These are phyloP conservation scores for Boletus coccyginus DNA, from an alignment of 768 basidiomycete species.

Conservation along the genomic window DNA sequence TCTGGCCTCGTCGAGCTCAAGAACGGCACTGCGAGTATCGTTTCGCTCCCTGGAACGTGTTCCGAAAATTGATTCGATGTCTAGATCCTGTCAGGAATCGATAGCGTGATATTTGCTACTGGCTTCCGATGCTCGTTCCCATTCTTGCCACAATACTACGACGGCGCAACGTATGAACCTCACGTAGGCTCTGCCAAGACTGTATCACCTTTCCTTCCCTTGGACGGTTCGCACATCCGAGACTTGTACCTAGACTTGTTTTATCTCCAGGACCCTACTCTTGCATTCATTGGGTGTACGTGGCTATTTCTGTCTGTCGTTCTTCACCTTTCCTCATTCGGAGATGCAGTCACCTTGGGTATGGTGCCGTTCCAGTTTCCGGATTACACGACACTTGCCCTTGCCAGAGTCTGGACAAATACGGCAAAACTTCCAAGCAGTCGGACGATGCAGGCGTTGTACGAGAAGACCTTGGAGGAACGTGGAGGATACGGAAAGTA, in stretches of 20 bases:
- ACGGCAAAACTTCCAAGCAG: constrained; percentile 8
- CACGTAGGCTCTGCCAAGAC: neutral
- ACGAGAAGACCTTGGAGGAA: constrained; percentile 1
- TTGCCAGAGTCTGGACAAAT: constrained; percentile 17
- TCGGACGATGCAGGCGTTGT: neutral
- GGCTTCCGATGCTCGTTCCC: constrained; percentile 13
- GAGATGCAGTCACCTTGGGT: neutral
- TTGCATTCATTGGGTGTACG: constrained; percentile 7
- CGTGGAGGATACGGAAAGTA: constrained; percentile 15
- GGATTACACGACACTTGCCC: constrained; percentile 5
- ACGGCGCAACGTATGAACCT: neutral
- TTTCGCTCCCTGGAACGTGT: neutral
- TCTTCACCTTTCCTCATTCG: neutral
- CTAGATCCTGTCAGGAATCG: constrained; percentile 12
- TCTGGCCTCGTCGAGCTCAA: constrained; percentile 13
- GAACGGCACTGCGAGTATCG: constrained; percentile 11
- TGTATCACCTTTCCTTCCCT: constrained; percentile 4
- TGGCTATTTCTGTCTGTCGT: neutral
- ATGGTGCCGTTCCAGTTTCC: neutral
- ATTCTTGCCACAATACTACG: constrained; percentile 14
- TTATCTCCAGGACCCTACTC: constrained; percentile 11
- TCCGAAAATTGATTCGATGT: too few relatives aligned
- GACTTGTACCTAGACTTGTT: constrained; percentile 14
- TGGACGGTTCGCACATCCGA: constrained; percentile 7
- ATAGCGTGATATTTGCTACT: constrained; percentile 11